Percentiles rank a stretch among this genome's conserved stretches.
Conservation (phyloP, 2,329 filamentous ascomycete species). For the Xylariaceae sp. region DNA sequence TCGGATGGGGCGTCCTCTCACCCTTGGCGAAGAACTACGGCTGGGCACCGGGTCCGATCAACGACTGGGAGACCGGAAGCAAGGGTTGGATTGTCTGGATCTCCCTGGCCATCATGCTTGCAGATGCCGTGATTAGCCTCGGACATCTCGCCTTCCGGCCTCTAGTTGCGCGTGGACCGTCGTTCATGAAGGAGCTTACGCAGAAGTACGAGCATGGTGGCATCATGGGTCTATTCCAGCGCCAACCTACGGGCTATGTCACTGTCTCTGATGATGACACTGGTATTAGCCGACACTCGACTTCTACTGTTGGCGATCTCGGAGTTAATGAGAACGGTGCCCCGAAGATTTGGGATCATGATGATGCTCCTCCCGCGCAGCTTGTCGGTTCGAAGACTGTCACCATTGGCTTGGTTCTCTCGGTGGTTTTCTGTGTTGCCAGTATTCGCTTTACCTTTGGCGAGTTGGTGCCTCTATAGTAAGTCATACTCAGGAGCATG, state of each 20-base stretch:
- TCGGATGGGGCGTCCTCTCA: conserved; percentile 89
- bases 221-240: conserved; percentile 22
- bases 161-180: conserved; percentile 42
- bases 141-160: conserved; percentile 69
- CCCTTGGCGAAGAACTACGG: conserved; percentile 78
- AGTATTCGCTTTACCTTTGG: conserved; percentile 83
- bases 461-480: conserved; percentile 67
- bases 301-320: conserved; percentile 6
- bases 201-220: conserved; percentile 22
- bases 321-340: conserved; percentile 22
- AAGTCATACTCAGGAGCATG: too few species aligned
- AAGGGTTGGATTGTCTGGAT: conserved; percentile 99
- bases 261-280: conserved; percentile 25
- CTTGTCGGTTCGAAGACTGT: conserved; percentile 70
- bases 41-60: conserved; percentile 84
- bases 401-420: conserved; percentile 66
- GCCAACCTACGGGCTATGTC: conserved; percentile 23
- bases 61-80: conserved; percentile 85
- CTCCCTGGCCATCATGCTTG: conserved; percentile 92
- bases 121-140: conserved; percentile 84
- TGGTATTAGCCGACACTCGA: conserved; percentile 12
- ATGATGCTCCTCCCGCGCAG: conserved; percentile 79
- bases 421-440: conserved; percentile 71
- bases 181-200: conserved; percentile 20
- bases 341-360: conserved; percentile 44